Base-by-base conservation (phyloP, 1,284 basidiomycete species). In the Rhodotorula sp. region DNA sequence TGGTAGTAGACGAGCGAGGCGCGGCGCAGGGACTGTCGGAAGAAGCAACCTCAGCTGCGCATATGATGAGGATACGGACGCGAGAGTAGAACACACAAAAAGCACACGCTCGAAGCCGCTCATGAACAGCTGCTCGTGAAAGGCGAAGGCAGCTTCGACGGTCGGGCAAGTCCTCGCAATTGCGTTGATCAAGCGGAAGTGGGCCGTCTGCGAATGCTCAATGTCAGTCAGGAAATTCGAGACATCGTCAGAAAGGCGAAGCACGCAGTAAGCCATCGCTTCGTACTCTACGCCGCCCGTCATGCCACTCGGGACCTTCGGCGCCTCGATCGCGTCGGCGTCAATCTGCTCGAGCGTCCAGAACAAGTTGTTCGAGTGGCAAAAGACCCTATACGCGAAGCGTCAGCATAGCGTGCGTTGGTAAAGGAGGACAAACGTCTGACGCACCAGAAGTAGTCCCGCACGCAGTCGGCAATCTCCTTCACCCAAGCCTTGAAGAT, bases 231-330 rank as follows among this genome's bases (percentile, higher is more conserved):
- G 28, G 28, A 55, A 50, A 22, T 30, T 16, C 4, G 37, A 47
- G 11, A 47, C 10, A 22, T 53, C 56, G 37, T 7, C 8, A 5
- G 37, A 10, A n/a, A 40, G 26, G 6, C 16, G 16, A 82, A 89
- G 76, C 78, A 94, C 93, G 76, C 95, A 87, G 80, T 98, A 98
- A 22, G 86, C 86, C 89, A 98, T 96, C 0, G 95, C 95, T 80
- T 99, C 95, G 78, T 89, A 94, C 79, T 98, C 95, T 16, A 99
- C 96, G 16, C 96, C 95, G 13, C 95, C 96, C 0, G 96, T 98
- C 87, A 98, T 97, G 11, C 95, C 95, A 11, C 93, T 92, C 0
- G 96, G 95, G 5, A 96, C 95, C 48, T 91, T 86, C 6, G 95
- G 96, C 76, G 88, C 90, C 80, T 94, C 92, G 7, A 94, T 91